These are phyloP conservation scores for Aspergillus funiculosus DNA, from an alignment of 495 filamentous ascomycete genomes.

Conservation along the genomic window DNA sequence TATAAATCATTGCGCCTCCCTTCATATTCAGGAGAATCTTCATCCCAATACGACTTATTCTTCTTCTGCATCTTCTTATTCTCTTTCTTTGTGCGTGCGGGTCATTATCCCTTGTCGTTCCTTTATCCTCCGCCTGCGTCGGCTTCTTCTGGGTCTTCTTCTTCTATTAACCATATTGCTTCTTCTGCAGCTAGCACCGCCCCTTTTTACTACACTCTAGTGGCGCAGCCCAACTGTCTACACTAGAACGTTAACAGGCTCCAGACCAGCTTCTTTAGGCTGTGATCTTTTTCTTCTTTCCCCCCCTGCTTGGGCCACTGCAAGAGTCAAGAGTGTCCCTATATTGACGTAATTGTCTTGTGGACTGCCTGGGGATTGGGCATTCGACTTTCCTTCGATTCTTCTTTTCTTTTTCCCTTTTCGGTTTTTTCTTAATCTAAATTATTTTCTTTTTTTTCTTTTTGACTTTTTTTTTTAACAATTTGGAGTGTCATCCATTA, in stretches of 20 bases:
- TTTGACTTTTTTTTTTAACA: conserved; percentile 8
- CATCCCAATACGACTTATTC: too few relatives aligned
- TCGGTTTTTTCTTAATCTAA: conserved; percentile 12
- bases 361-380: conserved; percentile 16
- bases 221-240: conserved; percentile 21
- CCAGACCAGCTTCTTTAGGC: conserved; percentile 12
- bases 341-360: conserved; percentile 26
- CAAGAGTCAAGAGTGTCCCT: conserved; percentile 18
- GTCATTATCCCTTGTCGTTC: background rate
- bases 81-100: background rate
- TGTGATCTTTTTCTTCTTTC: conserved; percentile 14
- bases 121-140: too few relatives aligned
- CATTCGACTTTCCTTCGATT: conserved; percentile 9
- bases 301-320: conserved; percentile 16
- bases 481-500: conserved; percentile 10
- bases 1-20: too few relatives aligned
- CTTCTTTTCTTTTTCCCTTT: conserved; percentile 10
- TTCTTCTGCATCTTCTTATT: too few relatives aligned
- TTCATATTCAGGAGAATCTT: too few relatives aligned
- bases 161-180: conserved; percentile 12
- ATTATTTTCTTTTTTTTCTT: conserved; percentile 1
- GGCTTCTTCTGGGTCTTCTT: conserved; percentile 2
- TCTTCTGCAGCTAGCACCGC: conserved; percentile 10
- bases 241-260: conserved; percentile 18
- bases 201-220: conserved; percentile 10